Conservation (phyloP, 73 alveolate genomes). For the Tetrahymena elliotti region DNA sequence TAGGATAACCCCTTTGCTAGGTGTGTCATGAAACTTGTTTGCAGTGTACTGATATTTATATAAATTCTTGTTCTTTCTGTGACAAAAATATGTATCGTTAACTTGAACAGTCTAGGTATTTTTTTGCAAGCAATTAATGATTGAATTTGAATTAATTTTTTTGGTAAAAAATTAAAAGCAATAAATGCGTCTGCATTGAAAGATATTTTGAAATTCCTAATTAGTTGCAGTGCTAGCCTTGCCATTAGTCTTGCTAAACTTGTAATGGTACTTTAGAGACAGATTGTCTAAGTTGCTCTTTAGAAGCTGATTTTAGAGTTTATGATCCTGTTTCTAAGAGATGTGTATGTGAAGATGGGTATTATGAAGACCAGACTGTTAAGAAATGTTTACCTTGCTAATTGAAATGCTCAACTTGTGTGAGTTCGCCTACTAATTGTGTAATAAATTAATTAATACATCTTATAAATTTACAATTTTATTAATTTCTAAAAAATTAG, state of each 20-base stretch:
- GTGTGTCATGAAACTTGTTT: neutral
- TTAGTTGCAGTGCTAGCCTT: neutral
- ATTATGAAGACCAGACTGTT: neutral
- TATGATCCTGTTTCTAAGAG: neutral
- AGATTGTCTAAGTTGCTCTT: neutral
- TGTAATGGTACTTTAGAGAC: neutral
- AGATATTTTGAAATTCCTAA: neutral
- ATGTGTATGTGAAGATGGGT: neutral
- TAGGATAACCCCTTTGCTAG: neutral
- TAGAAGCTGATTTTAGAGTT: neutral
- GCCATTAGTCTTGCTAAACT: neutral
- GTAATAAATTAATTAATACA: neutral
- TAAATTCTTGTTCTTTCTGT: neutral
- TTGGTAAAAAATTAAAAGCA: neutral
- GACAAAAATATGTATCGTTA: neutral
- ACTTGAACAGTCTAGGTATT: neutral
- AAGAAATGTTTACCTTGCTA: neutral
- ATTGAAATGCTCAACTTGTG: neutral
- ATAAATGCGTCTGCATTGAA: neutral
- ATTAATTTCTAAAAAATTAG: neutral
- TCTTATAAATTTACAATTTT: no score
- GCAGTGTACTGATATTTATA: neutral
- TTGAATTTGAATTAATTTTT: neutral
- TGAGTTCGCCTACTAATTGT: neutral
- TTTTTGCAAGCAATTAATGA: neutral